Evolutionary conservation across 345 rosid species (phyloP), one percentile per base, ranked within the genome.

Genomic region (Lenwebbia sp.): DNA sequence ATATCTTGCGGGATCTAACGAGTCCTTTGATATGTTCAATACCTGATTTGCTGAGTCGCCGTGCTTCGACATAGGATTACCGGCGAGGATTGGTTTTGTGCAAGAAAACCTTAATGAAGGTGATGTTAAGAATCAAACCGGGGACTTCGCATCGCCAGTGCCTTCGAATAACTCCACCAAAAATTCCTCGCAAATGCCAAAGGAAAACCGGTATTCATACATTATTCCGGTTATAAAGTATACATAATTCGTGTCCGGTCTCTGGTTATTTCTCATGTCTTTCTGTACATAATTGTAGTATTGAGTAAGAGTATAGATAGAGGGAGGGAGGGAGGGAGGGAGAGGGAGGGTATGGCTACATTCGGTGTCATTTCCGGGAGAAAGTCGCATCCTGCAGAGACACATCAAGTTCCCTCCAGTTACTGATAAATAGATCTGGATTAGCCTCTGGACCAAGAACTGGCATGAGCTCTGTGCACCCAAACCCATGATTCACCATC

Each of bases 351-450:
- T 70, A 70, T 70, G 78, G 37, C 11, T 40, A 70, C 44, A 70
- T 33, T 19, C 25, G 9, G 78, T 65, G 40, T 83, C 62, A 53
- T 11, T 83, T 83, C 84, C 60, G 6, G 86, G 91, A 91, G 74
- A 70, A 70, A 70, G 44, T 33, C 17, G 88, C 58, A 86, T 90
- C 88, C 86, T 89, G 86, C 47, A 82, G 75, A 41, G 94, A 85
- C 84, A 90, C 87, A 86, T 92, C 89, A 85, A 92, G 89, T 13
- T 91, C 91, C 75, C 89, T 87, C 93, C 94, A 93, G 78, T 88
- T 89, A 54, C 88, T 89, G 62, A 90, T 87, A 82, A 89, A 7
- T 10, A 88, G 84, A 86, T 87, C 87, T 30, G 89, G 90, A 78
- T 90, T 92, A 58, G 84, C 78, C 84, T 88, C 90, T 25, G 87